Base-by-base conservation (phyloP, 306 rosid genomes). In the Benincasa hispida region DNA sequence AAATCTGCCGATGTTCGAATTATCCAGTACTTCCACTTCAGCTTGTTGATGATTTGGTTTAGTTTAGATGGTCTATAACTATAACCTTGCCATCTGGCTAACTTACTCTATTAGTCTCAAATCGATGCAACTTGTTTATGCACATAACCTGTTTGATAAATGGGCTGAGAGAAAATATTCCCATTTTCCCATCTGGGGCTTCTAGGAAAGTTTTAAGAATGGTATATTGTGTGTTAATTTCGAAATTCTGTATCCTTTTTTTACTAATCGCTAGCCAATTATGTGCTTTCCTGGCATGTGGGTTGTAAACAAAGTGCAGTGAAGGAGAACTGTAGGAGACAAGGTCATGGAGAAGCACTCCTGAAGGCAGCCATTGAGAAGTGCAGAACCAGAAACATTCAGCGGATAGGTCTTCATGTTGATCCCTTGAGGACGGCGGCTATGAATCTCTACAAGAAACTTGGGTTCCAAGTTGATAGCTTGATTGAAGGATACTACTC, bases 311-410 rank as follows among this genome's bases (percentile, higher is more conserved):
- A 8, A 65, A 80, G 47, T 34, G 17, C 14, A 93, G 98, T 91
- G 86, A 93, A 86, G 88, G 97, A 91, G 76, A 86, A 78, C 55
- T 89, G 81, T 79, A 86, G 97, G 80, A 88, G 84, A 83, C 92
- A 82, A 76, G 98, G 98, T 17, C 86, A 89, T 10, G 98, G 98
- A 50, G 93, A 89, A 85, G 85, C 86, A 51, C 79, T 93, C 41
- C 79, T 93, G 76, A 86, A 83, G 82, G 98, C 88, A 4, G 98
- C 96, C 74, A 88, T 91, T 65, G 74, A 84, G 66, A 91, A 85
- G 83, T 91, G 97, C 83, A 30, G 86, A 74, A 82, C 83, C 68
- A 87, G 93, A 81, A 91, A 88, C 65, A 87, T 91, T 32, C 80
- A 88, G 8, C 86, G 93, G 37, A 81, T 93, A 77, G 70, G 90